These are phyloP conservation scores for Coniochaeta hoffmannii DNA, from an alignment of 2,329 filamentous ascomycete genomes.

Conservation along the genomic window DNA sequence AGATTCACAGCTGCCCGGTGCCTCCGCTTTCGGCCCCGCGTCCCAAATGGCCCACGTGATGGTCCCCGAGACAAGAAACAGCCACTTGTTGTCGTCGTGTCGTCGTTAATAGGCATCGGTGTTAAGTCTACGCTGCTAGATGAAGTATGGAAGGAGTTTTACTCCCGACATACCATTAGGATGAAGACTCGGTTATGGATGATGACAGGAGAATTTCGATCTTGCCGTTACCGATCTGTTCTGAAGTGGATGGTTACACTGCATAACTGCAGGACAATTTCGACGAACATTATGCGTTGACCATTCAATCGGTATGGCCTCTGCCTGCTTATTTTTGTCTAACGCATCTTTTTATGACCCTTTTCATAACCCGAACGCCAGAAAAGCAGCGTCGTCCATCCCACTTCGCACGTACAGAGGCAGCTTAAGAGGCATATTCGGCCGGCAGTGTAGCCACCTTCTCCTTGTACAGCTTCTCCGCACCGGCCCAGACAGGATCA, in stretches of 20 bases:
- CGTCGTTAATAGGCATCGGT: no score
- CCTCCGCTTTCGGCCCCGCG: conserved; percentile 1
- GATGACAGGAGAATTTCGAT: no score
- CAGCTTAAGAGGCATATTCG: not conserved
- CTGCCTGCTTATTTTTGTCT: not conserved
- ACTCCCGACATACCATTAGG: no score
- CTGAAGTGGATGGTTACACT: no score
- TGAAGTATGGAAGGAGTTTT: not conserved
- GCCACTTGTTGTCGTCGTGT: no score
- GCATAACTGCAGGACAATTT: no score
- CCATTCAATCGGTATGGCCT: not conserved
- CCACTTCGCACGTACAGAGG: not conserved
- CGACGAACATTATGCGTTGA: no score
- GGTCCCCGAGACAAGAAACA: not conserved
- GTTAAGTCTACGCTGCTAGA: no score
- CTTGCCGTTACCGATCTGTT: no score
- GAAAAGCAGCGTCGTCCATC: not conserved
- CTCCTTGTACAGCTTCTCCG: conserved; percentile 75
- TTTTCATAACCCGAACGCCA: not conserved
- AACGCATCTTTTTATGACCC: not conserved
- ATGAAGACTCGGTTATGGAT: no score
- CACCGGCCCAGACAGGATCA: conserved; percentile 74
- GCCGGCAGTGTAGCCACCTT: conserved; percentile 48
- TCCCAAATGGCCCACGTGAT: not conserved
- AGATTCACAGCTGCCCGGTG: not conserved